Conservation (phyloP, 2,329 filamentous ascomycete genomes). For the Daldinia eschscholtzii region DNA sequence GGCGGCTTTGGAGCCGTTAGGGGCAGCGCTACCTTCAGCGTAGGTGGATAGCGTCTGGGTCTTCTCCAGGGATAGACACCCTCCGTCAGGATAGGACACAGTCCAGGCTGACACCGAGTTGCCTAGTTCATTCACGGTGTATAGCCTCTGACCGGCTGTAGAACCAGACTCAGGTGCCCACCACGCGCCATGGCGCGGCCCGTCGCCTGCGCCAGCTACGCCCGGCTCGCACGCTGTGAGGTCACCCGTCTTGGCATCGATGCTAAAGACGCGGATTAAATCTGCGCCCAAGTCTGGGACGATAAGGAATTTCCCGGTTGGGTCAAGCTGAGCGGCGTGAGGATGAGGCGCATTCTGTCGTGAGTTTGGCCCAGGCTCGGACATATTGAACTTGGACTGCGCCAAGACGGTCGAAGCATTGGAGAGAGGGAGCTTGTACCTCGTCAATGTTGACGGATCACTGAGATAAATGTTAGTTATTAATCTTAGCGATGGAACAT, state of each 20-base stretch:
- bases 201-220: constrained; percentile 60
- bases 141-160: constrained; percentile 52
- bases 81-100: constrained; percentile 58
- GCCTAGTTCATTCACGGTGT: constrained; percentile 62
- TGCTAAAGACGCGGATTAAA: constrained; percentile 65
- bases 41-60: constrained; percentile 63
- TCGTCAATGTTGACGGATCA: constrained; percentile 58
- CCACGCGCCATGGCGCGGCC: constrained; percentile 66
- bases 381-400: constrained; percentile 59
- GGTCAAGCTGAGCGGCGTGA: constrained; percentile 64
- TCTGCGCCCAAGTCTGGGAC: constrained; percentile 68
- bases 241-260: constrained; percentile 59
- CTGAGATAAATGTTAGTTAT: constrained; percentile 47
- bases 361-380: constrained; percentile 58
- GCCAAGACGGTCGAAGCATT: constrained; percentile 47
- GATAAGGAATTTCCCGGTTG: constrained; percentile 63
- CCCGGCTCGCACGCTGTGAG: constrained; percentile 61
- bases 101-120: constrained; percentile 65
- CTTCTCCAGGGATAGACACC: constrained; percentile 61
- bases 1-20: constrained; percentile 64
- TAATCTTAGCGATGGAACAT: not conserved
- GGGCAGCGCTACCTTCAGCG: constrained; percentile 57
- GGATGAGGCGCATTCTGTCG: constrained; percentile 69
- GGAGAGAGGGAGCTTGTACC: constrained; percentile 58
- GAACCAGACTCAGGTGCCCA: constrained; percentile 55